Evolutionary conservation across 1,284 basidiomycete genomes (phyloP), one percentile per base, ranked within the genome.

Genomic region (Taiwanofungus camphoratus): DNA sequence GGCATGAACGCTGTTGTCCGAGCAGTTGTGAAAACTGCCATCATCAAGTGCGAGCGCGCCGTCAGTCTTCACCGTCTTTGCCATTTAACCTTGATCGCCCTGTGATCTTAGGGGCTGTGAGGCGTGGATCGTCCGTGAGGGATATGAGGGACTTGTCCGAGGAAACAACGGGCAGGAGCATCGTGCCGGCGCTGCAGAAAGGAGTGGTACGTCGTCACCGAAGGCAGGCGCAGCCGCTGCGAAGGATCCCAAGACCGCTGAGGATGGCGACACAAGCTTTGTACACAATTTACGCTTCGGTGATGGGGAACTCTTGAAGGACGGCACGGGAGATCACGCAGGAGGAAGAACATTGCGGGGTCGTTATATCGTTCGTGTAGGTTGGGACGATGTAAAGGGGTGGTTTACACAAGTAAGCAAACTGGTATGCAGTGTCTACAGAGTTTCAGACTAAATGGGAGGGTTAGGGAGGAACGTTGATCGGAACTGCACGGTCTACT

Each of bases 1-100:
- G 95, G 90, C 56, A 93, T 95, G 92, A 96, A 96, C 63, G 92
- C 93, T 26, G 92, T 87, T 41, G 92, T 96, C 39, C 87, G 93
- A 52, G 77, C 92, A 1, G 84, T 93, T 32, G 92, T 96, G 49
- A 90, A 92, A 66, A 81, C 82, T 52, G 90, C 84, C 34, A 94
- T 97, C 53, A 74, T 92, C 50, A 86, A 85, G 92, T 92, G 57
- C 57, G 79, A 32, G 35, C 39, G 49, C 66, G 36, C 35, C 40
- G 36, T 39, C 19, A 27, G 21, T 29, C 26, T 7, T 27, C 26
- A 8, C 26, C 8, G 8, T 27, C 21, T 26, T 33, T 24, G 34
- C 22, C 12, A 34, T 49, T 20, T 51, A 24, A 51, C 40, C 24
- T 35, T 22, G 24, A 34, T 20, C 16, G 36, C 46, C 22, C 41